These are phyloP conservation scores for Agaricales sp. DNA, from an alignment of 1,284 basidiomycete genomes.

Conservation along the genomic window DNA sequence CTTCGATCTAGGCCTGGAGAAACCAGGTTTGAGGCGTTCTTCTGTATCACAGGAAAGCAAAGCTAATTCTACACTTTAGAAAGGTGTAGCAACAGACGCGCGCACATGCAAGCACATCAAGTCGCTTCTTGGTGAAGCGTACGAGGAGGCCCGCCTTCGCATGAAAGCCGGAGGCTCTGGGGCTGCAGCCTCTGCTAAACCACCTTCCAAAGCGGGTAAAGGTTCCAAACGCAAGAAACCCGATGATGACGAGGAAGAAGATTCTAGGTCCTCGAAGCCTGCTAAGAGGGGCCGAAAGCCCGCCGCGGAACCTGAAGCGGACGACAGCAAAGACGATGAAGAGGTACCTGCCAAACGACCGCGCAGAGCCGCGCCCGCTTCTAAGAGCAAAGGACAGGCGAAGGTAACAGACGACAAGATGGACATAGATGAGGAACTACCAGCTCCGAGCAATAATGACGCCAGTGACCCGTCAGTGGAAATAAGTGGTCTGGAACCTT, in stretches of 20 bases:
- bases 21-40: conserved; percentile 18
- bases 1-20: conserved; percentile 20
- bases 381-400: conserved; percentile 8
- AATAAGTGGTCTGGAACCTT: conserved; percentile 36
- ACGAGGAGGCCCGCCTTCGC: conserved; percentile 23
- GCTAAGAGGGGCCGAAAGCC: conserved; percentile 9
- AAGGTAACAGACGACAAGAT: conserved; percentile 11
- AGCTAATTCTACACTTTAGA: conserved; percentile 8
- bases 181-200: conserved; percentile 6
- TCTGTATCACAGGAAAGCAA: no score
- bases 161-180: conserved; percentile 11
- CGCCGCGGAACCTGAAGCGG: conserved; percentile 1
- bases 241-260: conserved; percentile 10
- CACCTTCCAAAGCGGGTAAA: conserved; percentile 8
- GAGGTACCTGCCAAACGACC: not conserved
- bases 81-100: conserved; percentile 21
- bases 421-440: conserved; percentile 11
- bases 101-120: conserved; percentile 33
- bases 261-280: conserved; percentile 10
- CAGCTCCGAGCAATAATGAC: not conserved
- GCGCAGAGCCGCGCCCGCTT: not conserved
- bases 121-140: conserved; percentile 28
- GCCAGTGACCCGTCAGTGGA: conserved; percentile 27
- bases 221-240: conserved; percentile 13
- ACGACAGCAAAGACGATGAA: conserved; percentile 2